These are phyloP conservation scores for Lenzites betulinus DNA, from an alignment of 768 basidiomycete genomes.

Conservation along the genomic window DNA sequence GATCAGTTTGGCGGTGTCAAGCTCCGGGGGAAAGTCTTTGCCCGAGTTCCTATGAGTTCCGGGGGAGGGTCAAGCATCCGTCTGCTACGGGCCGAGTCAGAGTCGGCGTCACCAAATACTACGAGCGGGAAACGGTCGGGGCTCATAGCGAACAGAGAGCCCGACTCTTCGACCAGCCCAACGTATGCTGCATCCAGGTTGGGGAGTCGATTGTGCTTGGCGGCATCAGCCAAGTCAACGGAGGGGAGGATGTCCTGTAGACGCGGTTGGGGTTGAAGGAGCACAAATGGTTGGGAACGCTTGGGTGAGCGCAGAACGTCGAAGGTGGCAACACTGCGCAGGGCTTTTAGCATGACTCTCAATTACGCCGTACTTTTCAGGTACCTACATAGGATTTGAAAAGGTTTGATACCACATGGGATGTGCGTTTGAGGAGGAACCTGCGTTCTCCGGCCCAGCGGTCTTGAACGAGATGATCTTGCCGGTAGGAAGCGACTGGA, in stretches of 20 bases:
- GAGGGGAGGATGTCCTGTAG: slow-evolving; percentile 70
- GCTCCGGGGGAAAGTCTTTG: slow-evolving; percentile 39
- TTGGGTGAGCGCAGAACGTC: slow-evolving; percentile 60
- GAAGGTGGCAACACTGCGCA: slow-evolving; percentile 74
- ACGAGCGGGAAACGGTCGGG: slow-evolving; percentile 81
- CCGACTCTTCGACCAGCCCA: slow-evolving; percentile 70
- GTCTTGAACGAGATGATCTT: slow-evolving; percentile 75
- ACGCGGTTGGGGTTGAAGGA: slow-evolving; percentile 83
- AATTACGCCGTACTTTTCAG: not conserved
- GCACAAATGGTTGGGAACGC: slow-evolving; percentile 68
- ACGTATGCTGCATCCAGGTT: slow-evolving; percentile 75
- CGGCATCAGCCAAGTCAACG: slow-evolving; percentile 35
- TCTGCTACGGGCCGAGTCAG: not conserved
- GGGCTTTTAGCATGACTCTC: slow-evolving; percentile 1
- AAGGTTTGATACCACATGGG: slow-evolving; percentile 64
- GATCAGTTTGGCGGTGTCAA: slow-evolving; percentile 45
- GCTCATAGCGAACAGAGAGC: slow-evolving; percentile 85
- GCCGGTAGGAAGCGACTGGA: slow-evolving; percentile 80
- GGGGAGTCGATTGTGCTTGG: slow-evolving; percentile 44
- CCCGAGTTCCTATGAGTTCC: slow-evolving; percentile 21
- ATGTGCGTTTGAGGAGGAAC: slow-evolving; percentile 37
- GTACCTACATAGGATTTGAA: slow-evolving; percentile 64
- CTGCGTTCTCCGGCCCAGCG: slow-evolving; percentile 31
- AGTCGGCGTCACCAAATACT: slow-evolving; percentile 57
- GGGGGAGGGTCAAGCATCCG: slow-evolving; percentile 39